A percentile compares a stretch with the other conserved stretches of the same genome.
Conservation (phyloP, 177 flowering plant species). For the Vitis hybrid region DNA sequence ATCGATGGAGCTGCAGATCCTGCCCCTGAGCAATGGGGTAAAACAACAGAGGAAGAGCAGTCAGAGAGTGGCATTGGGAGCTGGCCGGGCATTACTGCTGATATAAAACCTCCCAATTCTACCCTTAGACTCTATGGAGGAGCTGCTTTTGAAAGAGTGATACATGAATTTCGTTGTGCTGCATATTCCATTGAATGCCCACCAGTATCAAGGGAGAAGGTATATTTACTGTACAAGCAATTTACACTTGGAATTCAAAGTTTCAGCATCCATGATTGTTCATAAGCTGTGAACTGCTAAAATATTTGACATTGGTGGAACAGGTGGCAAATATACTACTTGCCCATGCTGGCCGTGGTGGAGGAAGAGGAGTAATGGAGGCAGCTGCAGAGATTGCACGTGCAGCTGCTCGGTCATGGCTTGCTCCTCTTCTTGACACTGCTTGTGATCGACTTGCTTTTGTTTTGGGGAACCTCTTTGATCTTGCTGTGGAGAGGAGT, state of each 20-base stretch:
- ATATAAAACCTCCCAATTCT: slow-evolving; percentile 82
- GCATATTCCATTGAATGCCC: slow-evolving; percentile 95
- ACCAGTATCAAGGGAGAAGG: slow-evolving; percentile 91
- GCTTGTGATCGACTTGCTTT: slow-evolving; percentile 96
- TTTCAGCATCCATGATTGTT: neutral
- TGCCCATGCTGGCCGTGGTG: slow-evolving; percentile 95
- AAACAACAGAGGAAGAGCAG: slow-evolving; percentile 78
- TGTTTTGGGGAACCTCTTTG: slow-evolving; percentile 86
- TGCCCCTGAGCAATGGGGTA: slow-evolving; percentile 97
- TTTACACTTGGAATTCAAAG: neutral
- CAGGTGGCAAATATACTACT: slow-evolving; percentile 98
- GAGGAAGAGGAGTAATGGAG: slow-evolving; percentile 69
- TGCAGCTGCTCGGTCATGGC: slow-evolving; percentile 92
- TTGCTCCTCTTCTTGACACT: slow-evolving; percentile 91
- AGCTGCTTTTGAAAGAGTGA: slow-evolving; percentile 98
- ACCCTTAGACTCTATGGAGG: slow-evolving; percentile 96
- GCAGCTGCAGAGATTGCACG: slow-evolving; percentile 99
- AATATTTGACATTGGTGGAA: slow-evolving; percentile 5
- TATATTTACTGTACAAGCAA: slow-evolving; percentile 15
- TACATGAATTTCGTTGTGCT: slow-evolving; percentile 96
- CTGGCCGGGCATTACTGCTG: slow-evolving; percentile 86
- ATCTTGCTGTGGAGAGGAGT: slow-evolving; percentile 81
- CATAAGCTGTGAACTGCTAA: neutral
- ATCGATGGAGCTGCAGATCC: slow-evolving; percentile 99
- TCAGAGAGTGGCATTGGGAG: slow-evolving; percentile 77